Base-by-base conservation (phyloP, 108 stramenopile species). In the Pseudonitzschia delicatissima region DNA sequence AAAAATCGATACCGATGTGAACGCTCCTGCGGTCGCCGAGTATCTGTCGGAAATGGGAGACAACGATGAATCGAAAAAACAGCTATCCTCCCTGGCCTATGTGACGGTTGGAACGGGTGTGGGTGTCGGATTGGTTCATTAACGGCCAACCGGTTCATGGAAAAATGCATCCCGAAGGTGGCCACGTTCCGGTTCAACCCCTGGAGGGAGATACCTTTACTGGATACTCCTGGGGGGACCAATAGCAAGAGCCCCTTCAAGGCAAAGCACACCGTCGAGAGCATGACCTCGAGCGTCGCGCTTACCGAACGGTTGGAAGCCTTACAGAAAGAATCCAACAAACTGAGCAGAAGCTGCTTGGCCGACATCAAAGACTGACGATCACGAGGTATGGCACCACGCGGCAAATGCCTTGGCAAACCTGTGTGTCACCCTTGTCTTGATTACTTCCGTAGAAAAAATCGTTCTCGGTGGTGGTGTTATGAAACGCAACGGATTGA, bases 11-110 rank as follows among this genome's bases (percentile, higher is more conserved):
- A 98, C 98, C 11, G 98, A 98, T 74, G 98, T 98, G 4, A 98
- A 98, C 82, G 98, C 98, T 18, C 98, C 98, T 7, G 98, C 98
- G 0, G 66, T 94, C 31, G 93, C 96, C 15, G 98, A 98, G 68
- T 96, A 74, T 81, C 55, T 69, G 7, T 23, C 42, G 42, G 74
- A 44, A 37, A 65, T 57, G 27, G 63, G 70, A 77, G 18, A 33
- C 4, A 27, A 18, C 12, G 26, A 25, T 1, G 31, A 13, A n/a
- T 32, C 33, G 11, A 55, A 26, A 11, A 23, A 55, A 33, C 11
- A 23, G 11, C 39, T 79, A 0, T 76, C 78, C 31, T 93, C 88
- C 5, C 65, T 81, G 28, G 85, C 92, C 7, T 96, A 98, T 81
- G 73, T 97, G 27, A 97, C 98, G 7, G 80, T 96, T 5, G 98